phyloP scores from a whole-genome alignment of 139 green algal species.

The Picochlorum sp. region DNA sequence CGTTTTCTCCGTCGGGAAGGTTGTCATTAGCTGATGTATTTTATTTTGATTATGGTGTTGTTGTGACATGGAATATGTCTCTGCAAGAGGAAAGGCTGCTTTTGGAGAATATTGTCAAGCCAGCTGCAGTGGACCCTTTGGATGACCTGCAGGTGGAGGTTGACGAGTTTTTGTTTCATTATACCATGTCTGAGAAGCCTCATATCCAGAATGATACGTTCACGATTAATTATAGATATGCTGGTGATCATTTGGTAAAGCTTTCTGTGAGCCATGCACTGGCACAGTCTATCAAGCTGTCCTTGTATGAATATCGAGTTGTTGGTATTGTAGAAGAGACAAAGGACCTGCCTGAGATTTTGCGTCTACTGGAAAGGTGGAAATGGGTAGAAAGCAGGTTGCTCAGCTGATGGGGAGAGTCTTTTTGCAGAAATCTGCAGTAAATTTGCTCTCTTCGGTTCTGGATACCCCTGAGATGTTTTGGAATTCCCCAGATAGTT shows the following conservation, averaged over 20 bases:
- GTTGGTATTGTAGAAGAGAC: conserved; percentile 64
- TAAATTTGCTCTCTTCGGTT: conserved; percentile 58
- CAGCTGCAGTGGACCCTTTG: conserved; percentile 33
- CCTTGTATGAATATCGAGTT: conserved; percentile 74
- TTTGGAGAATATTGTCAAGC: conserved; percentile 7
- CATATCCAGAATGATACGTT: conserved; percentile 81
- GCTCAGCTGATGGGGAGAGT: conserved; percentile 66
- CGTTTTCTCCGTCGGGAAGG: not conserved
- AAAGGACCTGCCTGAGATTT: conserved; percentile 43
- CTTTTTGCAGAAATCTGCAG: conserved; percentile 60
- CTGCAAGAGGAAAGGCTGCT: conserved; percentile 31
- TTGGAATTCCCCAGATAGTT: conserved; percentile 61
- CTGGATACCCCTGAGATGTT: conserved; percentile 65
- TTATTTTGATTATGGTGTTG: conserved; percentile 70
- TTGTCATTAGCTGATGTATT: conserved; percentile 26
- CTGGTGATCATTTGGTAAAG: conserved; percentile 49
- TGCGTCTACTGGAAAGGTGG: conserved; percentile 36
- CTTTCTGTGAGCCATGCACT: conserved; percentile 46
- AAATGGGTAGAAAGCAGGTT: conserved; percentile 45
- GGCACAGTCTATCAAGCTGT: conserved; percentile 63
- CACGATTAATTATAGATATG: conserved; percentile 45
- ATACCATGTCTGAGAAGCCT: conserved; percentile 45
- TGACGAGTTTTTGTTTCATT: conserved; percentile 47
- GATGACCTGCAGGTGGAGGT: conserved; percentile 21
- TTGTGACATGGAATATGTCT: conserved; percentile 59